Evolutionary conservation across 2,329 filamentous ascomycete species (phyloP).

Genomic region (Colletotrichum limetticola): DNA sequence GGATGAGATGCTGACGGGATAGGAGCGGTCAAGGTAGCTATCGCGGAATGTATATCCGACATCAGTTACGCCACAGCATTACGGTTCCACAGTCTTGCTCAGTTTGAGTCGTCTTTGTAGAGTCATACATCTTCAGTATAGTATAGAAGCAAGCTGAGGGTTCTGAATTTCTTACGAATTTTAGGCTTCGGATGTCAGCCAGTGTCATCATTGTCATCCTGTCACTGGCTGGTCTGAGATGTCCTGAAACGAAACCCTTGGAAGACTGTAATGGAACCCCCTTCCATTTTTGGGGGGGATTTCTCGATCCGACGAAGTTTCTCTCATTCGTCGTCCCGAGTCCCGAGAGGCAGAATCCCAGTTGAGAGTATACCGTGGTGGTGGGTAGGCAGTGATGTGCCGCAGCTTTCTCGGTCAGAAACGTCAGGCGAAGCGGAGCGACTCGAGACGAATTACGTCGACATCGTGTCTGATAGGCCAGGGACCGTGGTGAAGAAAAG

Average conservation of each 20-base stretch:
- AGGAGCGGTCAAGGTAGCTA: background rate
- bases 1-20: background rate
- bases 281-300: too few species aligned
- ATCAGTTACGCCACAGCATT: constrained; percentile 6
- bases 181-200: constrained; percentile 1
- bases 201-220: background rate
- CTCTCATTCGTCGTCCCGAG: background rate
- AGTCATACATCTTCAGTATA: constrained; percentile 15
- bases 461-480: background rate
- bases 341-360: background rate
- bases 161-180: background rate
- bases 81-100: constrained; percentile 6
- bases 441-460: constrained; percentile 23
- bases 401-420: constrained; percentile 8
- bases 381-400: background rate
- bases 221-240: constrained; percentile 1
- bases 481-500: background rate
- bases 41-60: constrained; percentile 2
- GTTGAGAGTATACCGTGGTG: background rate
- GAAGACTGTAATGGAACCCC: background rate
- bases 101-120: background rate
- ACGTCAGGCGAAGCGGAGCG: constrained; percentile 5
- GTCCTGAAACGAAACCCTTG: constrained; percentile 1
- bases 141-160: background rate
- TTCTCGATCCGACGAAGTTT: constrained; percentile 1